phyloP scores from a whole-genome alignment of 805 yeast species.

The Candida ortonii region DNA sequence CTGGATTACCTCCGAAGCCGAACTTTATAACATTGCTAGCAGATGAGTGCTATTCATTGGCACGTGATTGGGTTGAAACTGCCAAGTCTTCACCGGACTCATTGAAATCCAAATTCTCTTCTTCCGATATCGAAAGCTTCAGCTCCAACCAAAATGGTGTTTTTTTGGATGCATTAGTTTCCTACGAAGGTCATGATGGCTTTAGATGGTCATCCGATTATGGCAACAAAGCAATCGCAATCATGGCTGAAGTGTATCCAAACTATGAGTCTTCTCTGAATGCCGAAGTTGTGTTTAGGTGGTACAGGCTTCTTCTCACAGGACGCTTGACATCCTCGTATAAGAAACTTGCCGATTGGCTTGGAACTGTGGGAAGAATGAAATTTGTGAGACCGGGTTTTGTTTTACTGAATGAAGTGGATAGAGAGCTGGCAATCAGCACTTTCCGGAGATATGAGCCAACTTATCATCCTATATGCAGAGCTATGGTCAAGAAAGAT shows the following conservation, averaged over 20 bases:
- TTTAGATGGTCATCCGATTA: conserved; percentile 32
- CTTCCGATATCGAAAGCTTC: conserved; percentile 53
- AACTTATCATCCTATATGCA: conserved; percentile 82
- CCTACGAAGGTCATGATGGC: conserved; percentile 46
- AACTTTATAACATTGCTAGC: conserved; percentile 75
- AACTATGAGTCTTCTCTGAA: conserved; percentile 55
- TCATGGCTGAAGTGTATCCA: conserved; percentile 34
- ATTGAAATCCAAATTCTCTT: conserved; percentile 37
- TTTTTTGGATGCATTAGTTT: conserved; percentile 65
- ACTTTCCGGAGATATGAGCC: conserved; percentile 60
- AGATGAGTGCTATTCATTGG: conserved; percentile 64
- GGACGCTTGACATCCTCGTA: conserved; percentile 48
- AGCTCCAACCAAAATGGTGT: conserved; percentile 76
- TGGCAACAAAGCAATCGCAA: conserved; percentile 32
- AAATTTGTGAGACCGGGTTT: conserved; percentile 89
- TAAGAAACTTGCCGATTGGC: conserved; percentile 68
- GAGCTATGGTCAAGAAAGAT: conserved; percentile 80
- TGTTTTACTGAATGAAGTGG: conserved; percentile 59
- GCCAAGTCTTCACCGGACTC: conserved; percentile 30
- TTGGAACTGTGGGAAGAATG: conserved; percentile 92
- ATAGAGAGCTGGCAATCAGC: conserved; percentile 58
- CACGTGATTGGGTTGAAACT: conserved; percentile 58
- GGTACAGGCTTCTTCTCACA: conserved; percentile 64
- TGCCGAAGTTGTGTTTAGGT: conserved; percentile 79
- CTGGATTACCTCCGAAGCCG: conserved; percentile 91